These are phyloP conservation scores for Sistotremastrum suecicum DNA, from an alignment of 768 basidiomycete genomes.

Conservation along the genomic window DNA sequence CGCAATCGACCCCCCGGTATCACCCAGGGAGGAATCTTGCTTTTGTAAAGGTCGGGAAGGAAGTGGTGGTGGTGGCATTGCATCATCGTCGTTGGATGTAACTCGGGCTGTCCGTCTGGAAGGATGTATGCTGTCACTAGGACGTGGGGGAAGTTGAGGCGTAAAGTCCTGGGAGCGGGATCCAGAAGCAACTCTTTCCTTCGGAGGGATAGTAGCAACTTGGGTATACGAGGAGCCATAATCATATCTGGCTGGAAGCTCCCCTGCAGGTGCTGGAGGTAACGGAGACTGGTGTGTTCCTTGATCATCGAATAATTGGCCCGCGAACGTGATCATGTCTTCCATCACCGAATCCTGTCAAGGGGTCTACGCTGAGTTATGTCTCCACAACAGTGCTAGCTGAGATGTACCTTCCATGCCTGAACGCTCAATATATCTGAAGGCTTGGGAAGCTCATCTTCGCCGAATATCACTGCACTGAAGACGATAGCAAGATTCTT, in stretches of 20 bases:
- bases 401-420: conserved; percentile 44
- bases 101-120: conserved; percentile 18
- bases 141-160: conserved; percentile 54
- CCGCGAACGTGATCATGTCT: conserved; percentile 62
- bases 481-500: conserved; percentile 90
- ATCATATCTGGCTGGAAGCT: conserved; percentile 37
- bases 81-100: background rate
- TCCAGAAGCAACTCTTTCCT: conserved; percentile 10
- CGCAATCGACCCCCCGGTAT: too few relatives aligned
- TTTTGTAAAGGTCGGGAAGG: background rate
- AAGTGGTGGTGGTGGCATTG: background rate
- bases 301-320: conserved; percentile 51
- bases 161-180: conserved; percentile 42
- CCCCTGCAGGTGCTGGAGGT: conserved; percentile 57
- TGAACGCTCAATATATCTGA: conserved; percentile 63
- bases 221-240: conserved; percentile 67
- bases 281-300: conserved; percentile 30
- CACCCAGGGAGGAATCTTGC: too few relatives aligned
- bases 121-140: conserved; percentile 65
- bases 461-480: conserved; percentile 78
- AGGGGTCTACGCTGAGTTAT: background rate
- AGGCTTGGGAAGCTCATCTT: conserved; percentile 75
- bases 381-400: background rate
- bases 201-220: conserved; percentile 34
- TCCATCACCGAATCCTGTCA: conserved; percentile 65